Evolutionary conservation across 805 yeast species (phyloP).

Genomic region (Wickerhamomyces rabaulensis): DNA sequence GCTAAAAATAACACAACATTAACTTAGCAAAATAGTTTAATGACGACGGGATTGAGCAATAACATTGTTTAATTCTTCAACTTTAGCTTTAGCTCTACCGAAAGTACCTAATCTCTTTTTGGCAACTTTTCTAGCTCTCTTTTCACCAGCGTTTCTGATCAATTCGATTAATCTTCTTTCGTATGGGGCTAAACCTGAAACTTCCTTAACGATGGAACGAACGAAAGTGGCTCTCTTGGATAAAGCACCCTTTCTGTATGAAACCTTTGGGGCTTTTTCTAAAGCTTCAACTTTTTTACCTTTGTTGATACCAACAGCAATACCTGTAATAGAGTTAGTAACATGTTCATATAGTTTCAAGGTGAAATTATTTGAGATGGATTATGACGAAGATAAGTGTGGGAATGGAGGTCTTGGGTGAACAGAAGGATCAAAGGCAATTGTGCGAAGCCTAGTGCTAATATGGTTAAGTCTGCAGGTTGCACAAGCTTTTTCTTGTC

Average conservation of each 20-base stretch:
- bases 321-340: constrained; percentile 51
- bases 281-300: constrained; percentile 93
- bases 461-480: too few relatives aligned
- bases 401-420: too few relatives aligned
- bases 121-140: constrained; percentile 99
- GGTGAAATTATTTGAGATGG: not conserved
- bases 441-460: too few relatives aligned
- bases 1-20: constrained; percentile 1
- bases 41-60: constrained; percentile 97
- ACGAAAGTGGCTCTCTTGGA: constrained; percentile 96
- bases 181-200: constrained; percentile 98
- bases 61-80: constrained; percentile 95
- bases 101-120: constrained; percentile 99
- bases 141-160: constrained; percentile 99
- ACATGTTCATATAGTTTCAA: not conserved
- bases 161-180: constrained; percentile 99
- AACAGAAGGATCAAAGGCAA: too few relatives aligned
- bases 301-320: constrained; percentile 98
- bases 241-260: constrained; percentile 94
- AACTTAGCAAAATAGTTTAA: constrained; percentile 31
- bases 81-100: constrained; percentile 99
- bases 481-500: too few relatives aligned
- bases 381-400: not conserved
- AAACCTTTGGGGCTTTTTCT: constrained; percentile 81
- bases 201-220: constrained; percentile 93